These are phyloP conservation scores for Sclerotinia trifoliorum DNA, from an alignment of 2,329 filamentous ascomycete genomes.

Conservation along the genomic window DNA sequence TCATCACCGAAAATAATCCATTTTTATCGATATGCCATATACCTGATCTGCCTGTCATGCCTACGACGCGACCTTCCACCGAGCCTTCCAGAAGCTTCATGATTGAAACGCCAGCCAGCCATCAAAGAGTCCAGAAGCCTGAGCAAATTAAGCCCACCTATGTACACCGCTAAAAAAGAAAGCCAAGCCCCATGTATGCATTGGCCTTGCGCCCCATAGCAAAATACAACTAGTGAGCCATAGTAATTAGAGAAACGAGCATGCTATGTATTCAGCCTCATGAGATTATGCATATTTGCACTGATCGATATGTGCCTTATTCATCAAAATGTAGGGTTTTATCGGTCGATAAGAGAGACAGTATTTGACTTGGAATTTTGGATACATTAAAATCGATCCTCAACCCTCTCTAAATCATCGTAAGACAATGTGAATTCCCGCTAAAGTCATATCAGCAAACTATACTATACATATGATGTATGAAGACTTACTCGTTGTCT, in stretches of 20 bases:
- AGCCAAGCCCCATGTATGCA: conserved; percentile 27
- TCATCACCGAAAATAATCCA: not conserved
- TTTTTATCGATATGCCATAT: conserved; percentile 1
- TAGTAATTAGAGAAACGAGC: conserved; percentile 13
- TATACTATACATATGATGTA: not conserved
- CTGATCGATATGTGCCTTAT: conserved; percentile 11
- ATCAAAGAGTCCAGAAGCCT: conserved; percentile 14
- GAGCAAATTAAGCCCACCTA: conserved; percentile 11
- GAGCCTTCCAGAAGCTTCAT: conserved; percentile 3
- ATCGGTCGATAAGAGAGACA: not conserved
- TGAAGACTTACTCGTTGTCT: conserved; percentile 57
- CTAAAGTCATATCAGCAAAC: conserved; percentile 41
- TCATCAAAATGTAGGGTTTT: not conserved
- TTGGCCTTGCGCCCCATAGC: conserved; percentile 20
- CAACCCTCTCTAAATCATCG: conserved; percentile 55
- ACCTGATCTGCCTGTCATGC: not conserved
- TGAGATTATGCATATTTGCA: not conserved
- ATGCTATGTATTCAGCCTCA: not conserved
- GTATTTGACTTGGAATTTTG: not conserved
- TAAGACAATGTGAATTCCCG: conserved; percentile 62
- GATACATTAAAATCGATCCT: conserved; percentile 28
- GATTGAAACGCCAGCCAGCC: conserved; percentile 18
- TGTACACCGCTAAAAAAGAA: conserved; percentile 25
- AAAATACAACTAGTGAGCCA: conserved; percentile 18
- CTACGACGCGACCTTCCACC: not conserved